These are phyloP conservation scores for Raphanus raphanistrum DNA, from an alignment of 345 rosid species.

Conservation along the genomic window DNA sequence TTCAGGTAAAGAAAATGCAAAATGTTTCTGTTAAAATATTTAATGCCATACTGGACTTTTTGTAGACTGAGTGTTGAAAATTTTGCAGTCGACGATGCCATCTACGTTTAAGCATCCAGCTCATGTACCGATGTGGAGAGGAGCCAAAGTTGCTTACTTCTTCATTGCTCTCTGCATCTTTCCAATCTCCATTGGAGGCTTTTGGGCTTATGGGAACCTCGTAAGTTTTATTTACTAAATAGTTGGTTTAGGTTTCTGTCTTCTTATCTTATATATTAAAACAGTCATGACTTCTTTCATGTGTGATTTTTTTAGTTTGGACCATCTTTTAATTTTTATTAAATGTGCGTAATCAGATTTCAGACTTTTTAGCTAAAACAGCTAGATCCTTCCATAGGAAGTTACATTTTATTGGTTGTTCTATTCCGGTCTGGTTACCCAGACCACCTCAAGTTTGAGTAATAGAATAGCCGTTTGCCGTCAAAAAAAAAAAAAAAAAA, in stretches of 20 bases:
- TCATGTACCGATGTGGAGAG: conserved; percentile 98
- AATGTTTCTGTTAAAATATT: background rate
- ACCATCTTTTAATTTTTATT: no score
- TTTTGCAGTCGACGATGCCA: conserved; percentile 87
- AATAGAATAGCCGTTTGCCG: no score
- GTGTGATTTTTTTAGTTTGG: no score
- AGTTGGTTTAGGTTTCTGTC: background rate
- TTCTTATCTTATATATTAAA: no score
- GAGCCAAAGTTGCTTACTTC: conserved; percentile 91
- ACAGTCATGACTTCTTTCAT: no score
- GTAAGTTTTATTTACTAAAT: conserved; percentile 47
- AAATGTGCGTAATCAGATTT: no score
- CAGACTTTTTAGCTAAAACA: no score
- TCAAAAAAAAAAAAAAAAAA: no score
- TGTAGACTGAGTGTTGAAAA: conserved; percentile 2
- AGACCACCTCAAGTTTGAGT: no score
- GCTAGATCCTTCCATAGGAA: no score
- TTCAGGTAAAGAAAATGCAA: conserved; percentile 60
- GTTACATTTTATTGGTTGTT: no score
- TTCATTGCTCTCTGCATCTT: conserved; percentile 88
- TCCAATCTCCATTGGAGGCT: conserved; percentile 91
- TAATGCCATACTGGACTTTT: background rate
- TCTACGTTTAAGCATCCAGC: conserved; percentile 97
- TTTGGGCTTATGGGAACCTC: conserved; percentile 94
- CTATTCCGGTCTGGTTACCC: no score